Evolutionary conservation across 2,329 filamentous ascomycete genomes (phyloP).

Genomic region (Macrophomina tecta): DNA sequence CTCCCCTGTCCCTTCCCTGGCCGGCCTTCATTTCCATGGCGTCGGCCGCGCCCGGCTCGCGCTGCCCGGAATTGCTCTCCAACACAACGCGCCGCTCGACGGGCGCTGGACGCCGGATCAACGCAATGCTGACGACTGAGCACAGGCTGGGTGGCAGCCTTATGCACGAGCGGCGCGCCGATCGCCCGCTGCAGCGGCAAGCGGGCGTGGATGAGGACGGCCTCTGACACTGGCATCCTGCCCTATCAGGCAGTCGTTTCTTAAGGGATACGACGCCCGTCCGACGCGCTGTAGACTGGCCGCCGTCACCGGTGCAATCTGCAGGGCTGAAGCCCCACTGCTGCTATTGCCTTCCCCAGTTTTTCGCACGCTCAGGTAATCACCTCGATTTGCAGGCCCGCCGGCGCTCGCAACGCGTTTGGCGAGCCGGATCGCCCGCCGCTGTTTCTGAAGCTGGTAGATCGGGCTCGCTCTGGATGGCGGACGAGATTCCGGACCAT

Average conservation of each 20-base stretch:
- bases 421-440: constrained; percentile 18
- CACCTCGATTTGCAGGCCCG: constrained; percentile 20
- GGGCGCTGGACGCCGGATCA: constrained; percentile 18
- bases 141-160: constrained; percentile 20
- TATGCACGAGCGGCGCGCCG: constrained; percentile 21
- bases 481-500: not conserved
- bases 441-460: constrained; percentile 13
- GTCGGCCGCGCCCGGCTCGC: constrained; percentile 11
- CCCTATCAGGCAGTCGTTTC: constrained; percentile 9
- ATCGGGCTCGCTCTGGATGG: constrained; percentile 1
- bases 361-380: constrained; percentile 27
- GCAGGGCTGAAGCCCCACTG: constrained; percentile 28
- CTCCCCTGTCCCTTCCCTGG: not conserved
- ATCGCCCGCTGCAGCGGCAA: constrained; percentile 14
- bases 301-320: constrained; percentile 26
- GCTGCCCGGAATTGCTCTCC: constrained; percentile 9
- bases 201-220: constrained; percentile 15
- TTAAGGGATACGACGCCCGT: constrained; percentile 13
- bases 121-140: constrained; percentile 20
- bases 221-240: constrained; percentile 9
- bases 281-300: constrained; percentile 1
- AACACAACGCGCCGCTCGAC: not conserved
- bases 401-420: constrained; percentile 17
- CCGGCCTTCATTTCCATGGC: constrained; percentile 18
- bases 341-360: constrained; percentile 28